Conservation (phyloP, 306 rosid species). For the Acacia melanoxylon region DNA sequence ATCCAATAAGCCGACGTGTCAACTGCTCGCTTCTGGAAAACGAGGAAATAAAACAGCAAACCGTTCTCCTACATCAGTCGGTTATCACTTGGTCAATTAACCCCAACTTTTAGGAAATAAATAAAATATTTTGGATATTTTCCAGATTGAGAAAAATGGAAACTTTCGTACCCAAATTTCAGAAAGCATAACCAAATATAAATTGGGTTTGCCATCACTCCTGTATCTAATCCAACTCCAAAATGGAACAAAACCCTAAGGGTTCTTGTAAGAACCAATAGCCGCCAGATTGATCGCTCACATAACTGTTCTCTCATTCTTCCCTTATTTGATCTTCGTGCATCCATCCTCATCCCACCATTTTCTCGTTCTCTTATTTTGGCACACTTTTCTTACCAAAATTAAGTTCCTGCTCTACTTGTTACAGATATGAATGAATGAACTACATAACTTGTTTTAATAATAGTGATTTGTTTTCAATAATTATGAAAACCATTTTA, state of each 20-base stretch:
- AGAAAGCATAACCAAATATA: not conserved
- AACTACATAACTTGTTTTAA: not conserved
- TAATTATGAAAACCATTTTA: constrained; percentile 21
- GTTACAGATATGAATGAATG: constrained; percentile 5
- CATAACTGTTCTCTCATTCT: constrained; percentile 12
- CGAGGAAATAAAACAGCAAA: constrained; percentile 14
- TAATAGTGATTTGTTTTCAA: constrained; percentile 13
- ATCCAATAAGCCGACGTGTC: constrained; percentile 41
- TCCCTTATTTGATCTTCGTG: constrained; percentile 25
- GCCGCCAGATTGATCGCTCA: constrained; percentile 73
- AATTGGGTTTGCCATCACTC: constrained; percentile 16
- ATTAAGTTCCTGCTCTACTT: not conserved
- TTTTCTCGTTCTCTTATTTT: not conserved
- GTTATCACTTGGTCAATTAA: constrained; percentile 65
- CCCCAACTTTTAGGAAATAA: constrained; percentile 42
- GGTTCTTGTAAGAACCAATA: constrained; percentile 73
- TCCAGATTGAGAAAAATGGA: not conserved
- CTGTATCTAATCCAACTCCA: constrained; percentile 64
- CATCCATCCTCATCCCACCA: constrained; percentile 15
- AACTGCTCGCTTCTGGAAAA: not conserved
- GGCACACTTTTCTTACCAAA: not conserved
- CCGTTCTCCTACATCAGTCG: constrained; percentile 29
- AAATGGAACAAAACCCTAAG: constrained; percentile 83
- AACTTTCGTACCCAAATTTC: not conserved
- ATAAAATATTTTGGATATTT: constrained; percentile 35